Evolutionary conservation across 1,284 basidiomycete genomes (phyloP), one percentile per base, ranked within the genome.

Genomic region (Anthracocystis walkeri): DNA sequence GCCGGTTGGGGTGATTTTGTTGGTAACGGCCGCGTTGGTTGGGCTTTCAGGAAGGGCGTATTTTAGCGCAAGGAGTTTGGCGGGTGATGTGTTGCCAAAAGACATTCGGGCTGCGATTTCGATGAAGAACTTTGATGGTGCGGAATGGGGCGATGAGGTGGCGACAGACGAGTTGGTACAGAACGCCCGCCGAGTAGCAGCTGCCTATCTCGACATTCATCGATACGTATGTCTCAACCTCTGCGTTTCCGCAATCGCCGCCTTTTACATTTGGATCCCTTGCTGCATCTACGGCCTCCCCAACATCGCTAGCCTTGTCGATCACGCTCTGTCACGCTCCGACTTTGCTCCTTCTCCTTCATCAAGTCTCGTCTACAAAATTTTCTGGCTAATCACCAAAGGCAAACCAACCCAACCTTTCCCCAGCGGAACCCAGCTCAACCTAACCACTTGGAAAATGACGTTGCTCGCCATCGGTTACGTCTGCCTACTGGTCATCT

Each of bases 381-480:
- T 42, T 4, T 8, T 33, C 7, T 55, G 33, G 23, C 29, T 64
- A 20, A 21, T 55, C n/a, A 56, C 38, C 11, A 35, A 29, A 14
- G 55, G 55, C 18, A 54, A 29, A 33, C 42, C 52, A 6, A 55
- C 44, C 20, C 5, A 48, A 7, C 25, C 11, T 12, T 25, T 52
- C 7, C 12, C 31, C 10, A n/a, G 33, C 41, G 16, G 23, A 10
- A 33, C 14, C 7, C 10, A 4, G 31, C 31, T 25, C 8, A 20
- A 7, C 41, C 23, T n/a, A 14, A 58, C 5, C n/a, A 54, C 56
- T 0, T 65, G 63, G 56, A 58, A 54, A 27, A 58, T 65, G 55
- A 48, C 56, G 7, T 7, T 65, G 7, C 44, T 65, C 14, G 51
- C 58, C 25, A 14, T 10, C 25, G 25, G 31, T 8, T 61, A 61